Percentiles rank a stretch among this genome's conserved stretches.
Conservation (phyloP, 495 filamentous ascomycete species). For the Bryoglossum gracile region DNA sequence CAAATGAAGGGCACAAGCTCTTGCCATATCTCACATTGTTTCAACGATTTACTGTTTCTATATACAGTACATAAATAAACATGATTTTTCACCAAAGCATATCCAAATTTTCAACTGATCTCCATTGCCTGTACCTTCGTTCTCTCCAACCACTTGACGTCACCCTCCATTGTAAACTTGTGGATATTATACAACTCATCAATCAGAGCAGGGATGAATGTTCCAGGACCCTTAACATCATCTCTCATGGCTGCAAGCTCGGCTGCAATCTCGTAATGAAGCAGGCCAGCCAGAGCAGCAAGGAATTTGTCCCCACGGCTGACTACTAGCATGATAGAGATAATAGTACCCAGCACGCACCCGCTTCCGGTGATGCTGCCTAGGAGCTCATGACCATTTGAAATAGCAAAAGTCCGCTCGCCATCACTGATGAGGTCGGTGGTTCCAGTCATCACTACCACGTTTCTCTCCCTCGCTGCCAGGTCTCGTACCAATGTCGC, state of each 20-base stretch:
- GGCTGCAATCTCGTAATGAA: slow-evolving; percentile 82
- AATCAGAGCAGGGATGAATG: slow-evolving; percentile 80
- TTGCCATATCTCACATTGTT: too few species aligned
- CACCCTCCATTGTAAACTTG: slow-evolving; percentile 15
- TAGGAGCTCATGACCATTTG: slow-evolving; percentile 72
- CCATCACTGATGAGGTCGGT: slow-evolving; percentile 79
- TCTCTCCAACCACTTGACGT: slow-evolving; percentile 14
- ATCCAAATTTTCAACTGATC: not conserved
- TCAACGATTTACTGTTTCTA: too few species aligned
- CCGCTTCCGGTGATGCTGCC: slow-evolving; percentile 84
- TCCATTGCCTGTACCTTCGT: slow-evolving; percentile 6
- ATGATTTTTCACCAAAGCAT: too few species aligned
- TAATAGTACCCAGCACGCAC: slow-evolving; percentile 75
- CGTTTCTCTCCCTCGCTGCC: slow-evolving; percentile 57
- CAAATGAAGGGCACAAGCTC: too few species aligned
- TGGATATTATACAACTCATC: slow-evolving; percentile 51
- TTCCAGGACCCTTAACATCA: slow-evolving; percentile 71
- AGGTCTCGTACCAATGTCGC: slow-evolving; percentile 54
- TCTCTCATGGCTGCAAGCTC: slow-evolving; percentile 57
- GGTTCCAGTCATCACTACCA: slow-evolving; percentile 81
- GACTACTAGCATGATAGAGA: slow-evolving; percentile 64
- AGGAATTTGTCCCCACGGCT: slow-evolving; percentile 54
- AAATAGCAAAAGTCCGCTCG: slow-evolving; percentile 51
- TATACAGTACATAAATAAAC: too few species aligned
- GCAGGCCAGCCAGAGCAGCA: slow-evolving; percentile 60